phyloP scores from a whole-genome alignment of 1,284 basidiomycete genomes.

The Rhizoctonia solani region DNA sequence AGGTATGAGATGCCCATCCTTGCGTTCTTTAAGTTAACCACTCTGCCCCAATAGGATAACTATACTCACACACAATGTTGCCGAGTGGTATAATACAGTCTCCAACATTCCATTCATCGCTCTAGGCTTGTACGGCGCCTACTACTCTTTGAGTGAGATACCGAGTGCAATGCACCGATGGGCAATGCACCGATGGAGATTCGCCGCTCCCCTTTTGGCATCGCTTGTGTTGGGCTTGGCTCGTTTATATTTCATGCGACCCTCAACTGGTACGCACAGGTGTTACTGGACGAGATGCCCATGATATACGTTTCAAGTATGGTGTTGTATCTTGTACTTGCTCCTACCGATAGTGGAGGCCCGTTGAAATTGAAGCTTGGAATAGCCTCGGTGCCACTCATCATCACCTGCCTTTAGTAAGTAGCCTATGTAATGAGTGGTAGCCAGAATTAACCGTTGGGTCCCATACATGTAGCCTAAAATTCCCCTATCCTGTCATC shows the following conservation, averaged over 20 bases:
- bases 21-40: neutral
- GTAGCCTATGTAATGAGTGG: slow-evolving; percentile 26
- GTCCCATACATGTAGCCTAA: slow-evolving; percentile 44
- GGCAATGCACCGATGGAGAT: slow-evolving; percentile 7
- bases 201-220: slow-evolving; percentile 30
- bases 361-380: slow-evolving; percentile 43
- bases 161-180: neutral
- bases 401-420: slow-evolving; percentile 50
- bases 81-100: slow-evolving; percentile 40
- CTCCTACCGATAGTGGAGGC: slow-evolving; percentile 14
- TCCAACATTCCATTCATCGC: slow-evolving; percentile 40
- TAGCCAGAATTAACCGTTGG: neutral
- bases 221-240: slow-evolving; percentile 38
- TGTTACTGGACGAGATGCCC: slow-evolving; percentile 40
- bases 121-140: slow-evolving; percentile 38
- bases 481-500: slow-evolving; percentile 54
- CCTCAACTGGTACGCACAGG: slow-evolving; percentile 40
- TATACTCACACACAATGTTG: slow-evolving; percentile 38
- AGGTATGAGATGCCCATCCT: slow-evolving; percentile 18
- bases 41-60: slow-evolving; percentile 36
- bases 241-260: slow-evolving; percentile 40
- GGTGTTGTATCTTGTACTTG: slow-evolving; percentile 38
- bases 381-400: slow-evolving; percentile 45
- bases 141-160: neutral
- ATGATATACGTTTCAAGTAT: slow-evolving; percentile 42